Conservation (phyloP, 768 basidiomycete genomes). For the Hericium coralloides region DNA sequence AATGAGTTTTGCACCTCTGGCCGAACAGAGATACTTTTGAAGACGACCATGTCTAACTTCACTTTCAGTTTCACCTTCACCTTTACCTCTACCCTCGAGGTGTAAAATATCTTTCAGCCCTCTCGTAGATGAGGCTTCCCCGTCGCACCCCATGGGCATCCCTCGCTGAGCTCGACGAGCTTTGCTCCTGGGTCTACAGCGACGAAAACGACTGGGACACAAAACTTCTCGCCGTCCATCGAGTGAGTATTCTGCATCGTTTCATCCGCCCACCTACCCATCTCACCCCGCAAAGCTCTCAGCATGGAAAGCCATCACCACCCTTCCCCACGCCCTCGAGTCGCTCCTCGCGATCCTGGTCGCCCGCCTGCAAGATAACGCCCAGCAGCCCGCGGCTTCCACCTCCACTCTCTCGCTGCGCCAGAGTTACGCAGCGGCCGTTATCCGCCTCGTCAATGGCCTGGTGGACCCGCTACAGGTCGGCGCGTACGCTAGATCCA, state of each 20-base stretch:
- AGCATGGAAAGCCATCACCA: constrained; percentile 68
- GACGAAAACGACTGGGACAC: constrained; percentile 53
- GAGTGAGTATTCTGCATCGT: constrained; percentile 35
- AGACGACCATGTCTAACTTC: not conserved
- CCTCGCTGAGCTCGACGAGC: constrained; percentile 59
- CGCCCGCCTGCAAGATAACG: constrained; percentile 47
- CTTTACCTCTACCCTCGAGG: not conserved
- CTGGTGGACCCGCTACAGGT: constrained; percentile 91
- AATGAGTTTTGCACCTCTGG: too few relatives aligned
- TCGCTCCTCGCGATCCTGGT: constrained; percentile 56
- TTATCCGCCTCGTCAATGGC: constrained; percentile 89
- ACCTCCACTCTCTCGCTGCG: constrained; percentile 42
- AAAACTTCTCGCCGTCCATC: constrained; percentile 49
- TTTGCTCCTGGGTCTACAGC: constrained; percentile 67
- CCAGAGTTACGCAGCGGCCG: constrained; percentile 70
- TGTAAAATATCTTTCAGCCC: not conserved
- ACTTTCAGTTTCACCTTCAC: not conserved
- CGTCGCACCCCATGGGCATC: constrained; percentile 75
- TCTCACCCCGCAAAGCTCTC: constrained; percentile 41
- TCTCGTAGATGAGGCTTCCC: constrained; percentile 52
- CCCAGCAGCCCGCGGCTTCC: constrained; percentile 19
- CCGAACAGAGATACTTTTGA: too few relatives aligned
- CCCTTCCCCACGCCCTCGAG: constrained; percentile 78
- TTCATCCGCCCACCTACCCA: not conserved
- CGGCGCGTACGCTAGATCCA: constrained; percentile 84